Evolutionary conservation across 192 early-diverging fungal genomes (phyloP).

Genomic region (Rhizophagus clarus): DNA sequence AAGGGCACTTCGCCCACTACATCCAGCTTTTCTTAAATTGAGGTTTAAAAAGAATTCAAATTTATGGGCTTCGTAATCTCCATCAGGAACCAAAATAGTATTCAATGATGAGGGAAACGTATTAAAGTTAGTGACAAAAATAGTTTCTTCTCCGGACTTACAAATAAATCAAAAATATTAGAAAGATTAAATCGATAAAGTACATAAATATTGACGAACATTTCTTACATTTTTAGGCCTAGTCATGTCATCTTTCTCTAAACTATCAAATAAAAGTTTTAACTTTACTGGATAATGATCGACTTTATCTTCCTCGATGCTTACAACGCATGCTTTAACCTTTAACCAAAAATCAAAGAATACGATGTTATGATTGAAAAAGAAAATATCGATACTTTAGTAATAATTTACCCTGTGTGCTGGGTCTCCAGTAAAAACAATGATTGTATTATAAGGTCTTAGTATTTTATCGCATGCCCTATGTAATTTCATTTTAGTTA

Average conservation of each 20-base stretch:
- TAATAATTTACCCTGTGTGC: constrained; percentile 35
- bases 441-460: constrained; percentile 43
- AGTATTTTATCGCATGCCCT: constrained; percentile 45
- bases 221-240: constrained; percentile 43
- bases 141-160: constrained; percentile 44
- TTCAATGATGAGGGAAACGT: constrained; percentile 44
- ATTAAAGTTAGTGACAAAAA: constrained; percentile 42
- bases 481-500: background rate
- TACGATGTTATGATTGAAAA: background rate
- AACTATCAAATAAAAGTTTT: constrained; percentile 23
- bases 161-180: background rate
- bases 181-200: background rate
- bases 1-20: constrained; percentile 43
- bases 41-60: constrained; percentile 45
- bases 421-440: constrained; percentile 47
- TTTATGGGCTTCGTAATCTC: constrained; percentile 44
- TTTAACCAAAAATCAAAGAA: background rate
- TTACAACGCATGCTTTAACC: constrained; percentile 45
- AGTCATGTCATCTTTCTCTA: constrained; percentile 32
- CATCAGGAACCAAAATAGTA: constrained; percentile 46
- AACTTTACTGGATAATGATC: constrained; percentile 38
- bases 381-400: background rate
- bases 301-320: constrained; percentile 37
- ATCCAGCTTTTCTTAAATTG: constrained; percentile 44
- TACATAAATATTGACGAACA: background rate